Evolutionary conservation across 116 monocot genomes (phyloP).

Genomic region (Dioscorea cayenensis): DNA sequence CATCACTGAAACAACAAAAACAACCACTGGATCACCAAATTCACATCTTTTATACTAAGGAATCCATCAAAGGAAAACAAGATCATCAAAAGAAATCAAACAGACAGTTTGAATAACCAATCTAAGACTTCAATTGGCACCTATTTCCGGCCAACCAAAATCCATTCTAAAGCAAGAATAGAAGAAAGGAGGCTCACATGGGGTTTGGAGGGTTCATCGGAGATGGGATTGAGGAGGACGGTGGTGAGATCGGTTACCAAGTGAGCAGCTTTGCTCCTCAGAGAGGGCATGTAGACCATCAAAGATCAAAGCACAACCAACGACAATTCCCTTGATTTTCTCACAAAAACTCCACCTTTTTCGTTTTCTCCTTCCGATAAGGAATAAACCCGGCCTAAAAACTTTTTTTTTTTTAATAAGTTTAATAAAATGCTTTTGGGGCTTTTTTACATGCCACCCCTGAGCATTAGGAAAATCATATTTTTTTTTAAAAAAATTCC

Average conservation of each 20-base stretch:
- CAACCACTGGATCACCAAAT: not conserved
- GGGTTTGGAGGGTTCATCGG: slow-evolving; percentile 26
- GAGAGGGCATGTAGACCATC: slow-evolving; percentile 10
- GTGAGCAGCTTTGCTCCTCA: slow-evolving; percentile 35
- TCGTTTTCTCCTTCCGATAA: no score
- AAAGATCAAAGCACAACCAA: no score
- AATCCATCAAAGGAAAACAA: not conserved
- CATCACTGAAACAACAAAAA: not conserved
- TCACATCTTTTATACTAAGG: not conserved
- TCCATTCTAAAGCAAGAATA: not conserved
- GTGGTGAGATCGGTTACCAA: slow-evolving; percentile 39
- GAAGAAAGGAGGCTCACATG: slow-evolving; percentile 2
- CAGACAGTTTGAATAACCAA: not conserved
- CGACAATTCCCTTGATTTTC: no score
- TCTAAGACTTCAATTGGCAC: not conserved
- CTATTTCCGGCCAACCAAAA: not conserved
- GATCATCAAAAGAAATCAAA: not conserved
- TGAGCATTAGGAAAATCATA: no score
- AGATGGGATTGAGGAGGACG: slow-evolving; percentile 45
- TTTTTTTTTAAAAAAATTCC: no score
- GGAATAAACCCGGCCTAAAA: no score
- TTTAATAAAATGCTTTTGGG: no score
- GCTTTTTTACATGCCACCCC: no score
- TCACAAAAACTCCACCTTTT: no score
- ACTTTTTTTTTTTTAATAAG: no score